phyloP scores from a whole-genome alignment of 1,139 yeast species.

The Yamadazyma kanchanaburiensis region DNA sequence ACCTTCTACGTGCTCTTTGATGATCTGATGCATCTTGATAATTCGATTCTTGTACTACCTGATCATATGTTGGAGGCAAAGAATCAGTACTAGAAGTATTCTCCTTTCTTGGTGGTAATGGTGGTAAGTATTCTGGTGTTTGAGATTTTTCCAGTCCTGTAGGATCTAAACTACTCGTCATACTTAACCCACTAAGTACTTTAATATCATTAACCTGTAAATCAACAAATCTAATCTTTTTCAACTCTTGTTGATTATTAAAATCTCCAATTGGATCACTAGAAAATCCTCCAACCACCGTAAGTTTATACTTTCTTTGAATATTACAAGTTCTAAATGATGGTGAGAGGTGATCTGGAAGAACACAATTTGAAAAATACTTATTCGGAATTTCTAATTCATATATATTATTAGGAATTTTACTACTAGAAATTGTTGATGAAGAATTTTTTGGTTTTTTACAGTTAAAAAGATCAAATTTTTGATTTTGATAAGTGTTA shows the following conservation, averaged over 20 bases:
- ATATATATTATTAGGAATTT: conserved; percentile 15
- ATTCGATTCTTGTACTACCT: conserved; percentile 25
- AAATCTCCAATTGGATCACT: conserved; percentile 24
- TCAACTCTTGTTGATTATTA: conserved; percentile 13
- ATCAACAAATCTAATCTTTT: conserved; percentile 27
- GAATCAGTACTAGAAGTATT: conserved; percentile 7
- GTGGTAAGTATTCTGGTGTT: conserved; percentile 3
- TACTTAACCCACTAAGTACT: conserved; percentile 41
- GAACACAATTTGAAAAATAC: conserved; percentile 34
- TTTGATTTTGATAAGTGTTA: conserved; percentile 31
- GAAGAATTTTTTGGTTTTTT: conserved; percentile 24
- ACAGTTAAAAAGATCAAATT: conserved; percentile 39
- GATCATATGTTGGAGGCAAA: conserved; percentile 34
- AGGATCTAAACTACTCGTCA: conserved; percentile 17
- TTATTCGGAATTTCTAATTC: conserved; percentile 48
- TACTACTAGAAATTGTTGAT: conserved; percentile 12
- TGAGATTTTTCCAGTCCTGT: background rate
- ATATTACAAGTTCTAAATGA: conserved; percentile 59
- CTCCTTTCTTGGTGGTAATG: conserved; percentile 1
- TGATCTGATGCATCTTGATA: conserved; percentile 27
- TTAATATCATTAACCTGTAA: conserved; percentile 34
- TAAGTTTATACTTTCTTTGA: conserved; percentile 42
- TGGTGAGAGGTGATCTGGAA: conserved; percentile 53
- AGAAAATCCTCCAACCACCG: conserved; percentile 45
- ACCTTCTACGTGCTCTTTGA: conserved; percentile 31